Base-by-base conservation (phyloP, 768 basidiomycete genomes). In the Russula compacta region DNA sequence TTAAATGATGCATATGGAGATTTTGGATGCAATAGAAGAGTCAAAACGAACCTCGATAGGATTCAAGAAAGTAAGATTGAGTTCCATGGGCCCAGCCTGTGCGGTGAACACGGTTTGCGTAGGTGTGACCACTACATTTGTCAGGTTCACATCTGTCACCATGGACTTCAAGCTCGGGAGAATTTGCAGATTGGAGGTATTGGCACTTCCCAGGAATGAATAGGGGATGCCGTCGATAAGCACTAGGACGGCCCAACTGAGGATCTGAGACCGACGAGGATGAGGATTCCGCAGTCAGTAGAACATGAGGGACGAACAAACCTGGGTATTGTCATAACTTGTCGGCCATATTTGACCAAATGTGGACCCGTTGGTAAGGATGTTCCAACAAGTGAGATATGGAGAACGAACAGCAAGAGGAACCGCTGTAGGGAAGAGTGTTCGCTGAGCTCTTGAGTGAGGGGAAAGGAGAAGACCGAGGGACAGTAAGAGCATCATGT, bases 21-120 rank as follows among this genome's bases (percentile, higher is more conserved):
- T 11, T 15, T 32, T 6, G 15, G n/a, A 44, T 4, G 3, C 3
- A 35, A 33, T 10, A 32, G 17, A 8, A n/a, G n/a, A 35, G 7
- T 15, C 7, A 1, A 24, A n/a, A 39, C 53, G 38, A 64, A 75
- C 74, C 69, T 74, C 74, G 24, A 77, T 72, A 1, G 76, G 77
- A 39, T 71, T 74, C 12, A 77, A 64, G 62, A 74, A 77, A 1
- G 72, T 75, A 39, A 73, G 69, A 15, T 68, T 76, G 54, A 76
- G 54, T 42, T 73, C 67, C 59, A 77, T 72, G 1, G 69, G 64
- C n/a, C 75, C 77, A 9, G 75, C 74, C 42, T 64, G 59, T 53
- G 75, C 64, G 3, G 62, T 67, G 61, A 74, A 71, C 11, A 70
- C 68, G 52, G 73, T 72, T 10, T 69, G 69, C 0, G 77, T 76